Conservation (phyloP, 1,284 basidiomycete genomes). For the Fomitopsis pinicola region DNA sequence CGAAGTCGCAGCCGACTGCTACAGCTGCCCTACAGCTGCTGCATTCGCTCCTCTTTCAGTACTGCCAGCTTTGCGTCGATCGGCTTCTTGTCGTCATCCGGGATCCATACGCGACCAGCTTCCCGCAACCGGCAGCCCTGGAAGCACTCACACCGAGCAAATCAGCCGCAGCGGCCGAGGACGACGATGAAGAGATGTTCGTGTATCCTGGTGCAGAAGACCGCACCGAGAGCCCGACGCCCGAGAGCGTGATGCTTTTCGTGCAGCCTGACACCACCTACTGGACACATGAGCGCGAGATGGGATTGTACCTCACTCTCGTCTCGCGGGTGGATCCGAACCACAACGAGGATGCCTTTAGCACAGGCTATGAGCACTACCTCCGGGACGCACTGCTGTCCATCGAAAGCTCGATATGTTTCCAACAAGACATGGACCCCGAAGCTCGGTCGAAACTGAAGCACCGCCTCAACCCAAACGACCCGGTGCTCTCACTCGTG, state of each 20-base stretch:
- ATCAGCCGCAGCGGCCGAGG: slow-evolving; percentile 26
- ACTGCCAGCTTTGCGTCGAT: slow-evolving; percentile 64
- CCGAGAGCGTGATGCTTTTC: slow-evolving; percentile 35
- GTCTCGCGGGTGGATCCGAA: slow-evolving; percentile 78
- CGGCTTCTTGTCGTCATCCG: slow-evolving; percentile 65
- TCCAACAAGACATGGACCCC: slow-evolving; percentile 38
- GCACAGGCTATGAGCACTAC: slow-evolving; percentile 84
- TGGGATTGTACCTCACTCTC: slow-evolving; percentile 77
- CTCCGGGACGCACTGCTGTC: slow-evolving; percentile 73
- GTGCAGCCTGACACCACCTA: slow-evolving; percentile 66
- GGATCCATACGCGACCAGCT: slow-evolving; percentile 70
- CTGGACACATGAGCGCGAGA: slow-evolving; percentile 77
- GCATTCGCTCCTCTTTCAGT: slow-evolving; percentile 67
- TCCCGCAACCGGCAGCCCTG: slow-evolving; percentile 55
- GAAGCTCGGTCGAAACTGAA: slow-evolving; percentile 44
- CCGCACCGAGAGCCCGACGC: slow-evolving; percentile 7
- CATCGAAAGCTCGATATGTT: slow-evolving; percentile 63
- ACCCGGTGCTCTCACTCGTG: slow-evolving; percentile 70
- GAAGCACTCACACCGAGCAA: slow-evolving; percentile 13
- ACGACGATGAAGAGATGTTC: slow-evolving; percentile 64
- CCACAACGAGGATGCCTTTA: slow-evolving; percentile 70
- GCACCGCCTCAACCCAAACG: slow-evolving; percentile 76
- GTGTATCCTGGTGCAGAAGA: slow-evolving; percentile 53
- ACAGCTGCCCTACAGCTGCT: slow-evolving; percentile 79
- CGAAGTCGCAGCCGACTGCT: slow-evolving; percentile 56